Conservation (phyloP, 352 stramenopile genomes). For the Globisporangium uncinulatum region DNA sequence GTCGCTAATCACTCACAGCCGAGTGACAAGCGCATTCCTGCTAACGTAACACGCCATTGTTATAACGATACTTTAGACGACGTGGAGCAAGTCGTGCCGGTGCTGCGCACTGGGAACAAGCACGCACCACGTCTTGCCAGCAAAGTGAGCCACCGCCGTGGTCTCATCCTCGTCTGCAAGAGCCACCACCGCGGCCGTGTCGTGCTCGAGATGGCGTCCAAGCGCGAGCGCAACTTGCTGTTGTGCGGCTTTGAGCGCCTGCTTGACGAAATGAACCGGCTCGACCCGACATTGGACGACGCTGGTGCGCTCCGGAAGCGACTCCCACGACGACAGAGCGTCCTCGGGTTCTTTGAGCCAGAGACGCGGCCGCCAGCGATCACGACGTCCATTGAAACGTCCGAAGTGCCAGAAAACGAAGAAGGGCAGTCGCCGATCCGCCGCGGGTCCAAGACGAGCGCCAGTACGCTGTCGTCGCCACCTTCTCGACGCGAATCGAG, state of each 20-base stretch:
- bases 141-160: conserved; percentile 60
- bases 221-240: conserved; percentile 51
- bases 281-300: conserved; percentile 35
- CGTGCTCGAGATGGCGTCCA: conserved; percentile 54
- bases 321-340: conserved; percentile 35
- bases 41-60: background rate
- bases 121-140: conserved; percentile 38
- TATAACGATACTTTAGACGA: conserved; percentile 30
- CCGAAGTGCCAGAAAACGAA: too few species aligned
- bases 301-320: conserved; percentile 41
- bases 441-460: too few species aligned
- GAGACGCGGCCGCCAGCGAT: conserved; percentile 8
- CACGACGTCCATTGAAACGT: background rate
- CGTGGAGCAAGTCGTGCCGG: conserved; percentile 47
- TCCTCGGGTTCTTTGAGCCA: conserved; percentile 44
- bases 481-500: background rate
- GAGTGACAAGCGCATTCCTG: background rate
- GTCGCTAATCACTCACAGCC: too few species aligned
- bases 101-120: conserved; percentile 45
- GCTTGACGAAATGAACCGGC: conserved; percentile 39
- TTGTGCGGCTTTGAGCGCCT: conserved; percentile 50
- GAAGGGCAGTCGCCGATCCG: too few species aligned
- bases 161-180: conserved; percentile 61
- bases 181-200: conserved; percentile 57
- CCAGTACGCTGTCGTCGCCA: background rate